Conservation (phyloP, 805 yeast genomes). For the Nakazawaea ernobii region DNA sequence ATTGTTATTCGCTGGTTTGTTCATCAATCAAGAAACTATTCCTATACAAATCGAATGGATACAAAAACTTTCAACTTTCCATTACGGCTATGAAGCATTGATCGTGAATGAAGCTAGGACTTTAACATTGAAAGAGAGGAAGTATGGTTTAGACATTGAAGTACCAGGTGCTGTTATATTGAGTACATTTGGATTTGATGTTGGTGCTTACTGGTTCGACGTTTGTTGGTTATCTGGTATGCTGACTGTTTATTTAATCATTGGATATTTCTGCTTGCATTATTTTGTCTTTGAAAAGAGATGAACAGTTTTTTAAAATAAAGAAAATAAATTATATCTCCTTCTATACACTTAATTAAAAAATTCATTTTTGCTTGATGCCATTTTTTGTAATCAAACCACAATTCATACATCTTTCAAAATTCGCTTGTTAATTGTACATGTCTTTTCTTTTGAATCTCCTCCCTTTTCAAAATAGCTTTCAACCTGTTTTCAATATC, state of each 20-base stretch:
- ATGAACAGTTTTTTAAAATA: slow-evolving; percentile 18
- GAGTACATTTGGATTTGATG: slow-evolving; percentile 91
- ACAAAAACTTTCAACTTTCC: slow-evolving; percentile 85
- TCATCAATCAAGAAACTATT: slow-evolving; percentile 70
- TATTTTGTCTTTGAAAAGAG: slow-evolving; percentile 71
- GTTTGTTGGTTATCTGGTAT: slow-evolving; percentile 52
- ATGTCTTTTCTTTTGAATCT: too few species aligned
- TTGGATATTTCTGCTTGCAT: slow-evolving; percentile 75
- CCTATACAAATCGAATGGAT: slow-evolving; percentile 54
- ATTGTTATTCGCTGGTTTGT: slow-evolving; percentile 86
- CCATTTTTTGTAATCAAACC: too few species aligned
- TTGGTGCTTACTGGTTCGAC: slow-evolving; percentile 68
- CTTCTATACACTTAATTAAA: too few species aligned
- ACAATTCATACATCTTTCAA: too few species aligned
- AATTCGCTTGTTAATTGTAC: too few species aligned
- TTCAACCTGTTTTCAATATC: neutral
- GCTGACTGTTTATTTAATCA: slow-evolving; percentile 48
- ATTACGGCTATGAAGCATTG: slow-evolving; percentile 91
- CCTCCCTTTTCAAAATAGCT: neutral
- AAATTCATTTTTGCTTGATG: too few species aligned
- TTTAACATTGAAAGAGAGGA: slow-evolving; percentile 75
- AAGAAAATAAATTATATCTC: too few species aligned
- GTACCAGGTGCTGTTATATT: slow-evolving; percentile 97
- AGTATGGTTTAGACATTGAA: slow-evolving; percentile 89
- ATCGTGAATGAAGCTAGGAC: slow-evolving; percentile 90